phyloP scores from a whole-genome alignment of 192 early-diverging fungal genomes.

The Coemansia sp. region DNA sequence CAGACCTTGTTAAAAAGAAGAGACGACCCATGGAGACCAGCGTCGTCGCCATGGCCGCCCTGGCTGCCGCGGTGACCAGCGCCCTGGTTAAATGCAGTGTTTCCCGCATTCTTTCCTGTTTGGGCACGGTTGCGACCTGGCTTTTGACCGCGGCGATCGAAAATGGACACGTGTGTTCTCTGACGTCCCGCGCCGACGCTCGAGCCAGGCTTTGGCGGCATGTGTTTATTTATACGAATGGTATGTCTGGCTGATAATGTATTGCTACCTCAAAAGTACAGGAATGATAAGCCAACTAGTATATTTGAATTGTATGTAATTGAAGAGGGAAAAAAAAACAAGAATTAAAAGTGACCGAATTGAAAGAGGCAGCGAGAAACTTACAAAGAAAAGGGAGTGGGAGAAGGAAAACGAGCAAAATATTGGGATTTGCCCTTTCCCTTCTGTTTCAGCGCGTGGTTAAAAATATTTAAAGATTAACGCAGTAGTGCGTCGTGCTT shows the following conservation, averaged over 20 bases:
- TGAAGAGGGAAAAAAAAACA: background rate
- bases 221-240: slow-evolving; percentile 6
- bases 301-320: background rate
- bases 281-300: no score
- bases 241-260: background rate
- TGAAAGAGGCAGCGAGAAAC: background rate
- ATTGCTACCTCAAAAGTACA: background rate
- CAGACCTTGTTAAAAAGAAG: slow-evolving; percentile 42
- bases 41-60: slow-evolving; percentile 26
- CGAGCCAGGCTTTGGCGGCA: slow-evolving; percentile 15
- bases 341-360: background rate
- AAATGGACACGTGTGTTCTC: slow-evolving; percentile 38
- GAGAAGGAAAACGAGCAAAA: background rate
- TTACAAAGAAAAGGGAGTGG: background rate
- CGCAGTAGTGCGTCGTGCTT: no score
- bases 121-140: slow-evolving; percentile 23
- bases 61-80: slow-evolving; percentile 7
- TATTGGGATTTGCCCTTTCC: background rate
- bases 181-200: slow-evolving; percentile 5
- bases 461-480: no score
- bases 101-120: slow-evolving; percentile 18
- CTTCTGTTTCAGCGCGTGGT: background rate
- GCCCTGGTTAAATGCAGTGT: slow-evolving; percentile 1
- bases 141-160: slow-evolving; percentile 37
- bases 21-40: slow-evolving; percentile 5